Conservation (phyloP, 2,329 filamentous ascomycete genomes). For the Samsoniella hepiali region DNA sequence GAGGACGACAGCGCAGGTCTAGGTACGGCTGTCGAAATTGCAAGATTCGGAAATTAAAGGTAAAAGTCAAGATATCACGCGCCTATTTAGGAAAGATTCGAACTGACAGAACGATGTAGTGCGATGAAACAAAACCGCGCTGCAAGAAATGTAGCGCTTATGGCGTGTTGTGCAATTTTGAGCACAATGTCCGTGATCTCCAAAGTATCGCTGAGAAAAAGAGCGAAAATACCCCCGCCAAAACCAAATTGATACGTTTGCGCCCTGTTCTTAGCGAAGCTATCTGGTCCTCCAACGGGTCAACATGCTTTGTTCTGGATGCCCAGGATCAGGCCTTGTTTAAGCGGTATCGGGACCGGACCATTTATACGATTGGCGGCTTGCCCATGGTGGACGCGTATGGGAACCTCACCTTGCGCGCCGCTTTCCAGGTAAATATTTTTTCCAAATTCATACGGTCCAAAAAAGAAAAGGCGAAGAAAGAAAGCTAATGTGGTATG, state of each 20-base stretch:
- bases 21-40: constrained; percentile 49
- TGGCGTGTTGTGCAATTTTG: constrained; percentile 7
- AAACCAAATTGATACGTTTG: not conserved
- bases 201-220: constrained; percentile 3
- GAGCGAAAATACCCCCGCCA: not conserved
- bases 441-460: too few relatives aligned
- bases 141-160: not conserved
- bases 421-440: not conserved
- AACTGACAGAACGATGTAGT: not conserved
- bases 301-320: not conserved
- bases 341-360: constrained; percentile 5
- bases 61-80: constrained; percentile 21
- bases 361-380: not conserved
- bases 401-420: not conserved
- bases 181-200: constrained; percentile 4
- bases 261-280: not conserved
- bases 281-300: not conserved
- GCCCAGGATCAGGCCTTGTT: constrained; percentile 2
- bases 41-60: constrained; percentile 49
- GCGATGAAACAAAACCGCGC: constrained; percentile 9
- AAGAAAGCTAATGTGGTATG: not conserved
- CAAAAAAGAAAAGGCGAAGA: not conserved
- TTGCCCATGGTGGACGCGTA: not conserved
- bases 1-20: constrained; percentile 29
- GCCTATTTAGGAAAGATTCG: not conserved